Evolutionary conservation across 129 eudicot genomes (phyloP), one percentile per base, ranked within the genome.

Genomic region (Arctium minus): DNA sequence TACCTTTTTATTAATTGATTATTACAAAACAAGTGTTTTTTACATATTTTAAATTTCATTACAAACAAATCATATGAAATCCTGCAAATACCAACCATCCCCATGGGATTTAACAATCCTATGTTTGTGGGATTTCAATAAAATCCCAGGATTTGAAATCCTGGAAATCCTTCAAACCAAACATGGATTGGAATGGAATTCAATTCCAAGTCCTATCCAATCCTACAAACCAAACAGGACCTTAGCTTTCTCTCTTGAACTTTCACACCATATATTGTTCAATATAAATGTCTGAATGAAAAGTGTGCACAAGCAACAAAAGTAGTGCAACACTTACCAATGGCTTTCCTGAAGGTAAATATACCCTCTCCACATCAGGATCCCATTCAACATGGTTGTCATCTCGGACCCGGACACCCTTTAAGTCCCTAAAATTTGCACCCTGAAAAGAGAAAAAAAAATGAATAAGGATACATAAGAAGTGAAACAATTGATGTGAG

Each of bases 381-480:
- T 94, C 97, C 86, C 81, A 92, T 32, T 83, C 86, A 27, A 94
- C 98, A 69, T 37, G 88, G 48, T 92, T 94, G 27, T 92, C 86
- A 7, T 10, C 31, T 0, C 79, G 33, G 42, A 94, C 94, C 6
- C 77, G 17, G 0, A 95, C 93, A 38, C 97, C 97, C 56, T 73
- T 56, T n/a, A 95, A 80, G 35, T 95, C 91, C 82, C 98, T 86
- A 27, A 92, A 95, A 78, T 88, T 88, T 38, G 98, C 97, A 68
- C 94, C 98, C 94, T 94, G 87, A 8, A 60, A 82, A 36, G 40
- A 22, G 27, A 22, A 69, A 10, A 35, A 74, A 1, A 35, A 8
- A 56, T 2, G 11, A 75, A 7, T 22, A 7, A 22, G 12, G 39
- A 76, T 18, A n/a, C 29, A n/a, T 60, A 60, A 35, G 5, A 3